Conservation (phyloP, 208 protist genomes). For the Kentomonas sorsogonicus region DNA sequence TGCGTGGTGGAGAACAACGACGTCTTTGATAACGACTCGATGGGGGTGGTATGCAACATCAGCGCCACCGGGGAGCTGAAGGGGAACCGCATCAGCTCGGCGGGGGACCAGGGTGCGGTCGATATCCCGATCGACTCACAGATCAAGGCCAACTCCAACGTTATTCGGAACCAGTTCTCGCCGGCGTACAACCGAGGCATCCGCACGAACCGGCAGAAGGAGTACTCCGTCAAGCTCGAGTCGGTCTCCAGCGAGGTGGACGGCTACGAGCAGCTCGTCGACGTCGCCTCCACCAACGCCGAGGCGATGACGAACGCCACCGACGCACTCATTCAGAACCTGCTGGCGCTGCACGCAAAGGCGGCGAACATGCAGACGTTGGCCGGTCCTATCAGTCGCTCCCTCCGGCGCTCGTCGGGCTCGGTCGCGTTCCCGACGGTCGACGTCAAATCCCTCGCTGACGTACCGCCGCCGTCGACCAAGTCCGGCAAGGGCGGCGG, state of each 20-base stretch:
- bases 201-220: constrained; percentile 41
- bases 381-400: not conserved
- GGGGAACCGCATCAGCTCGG: constrained; percentile 66
- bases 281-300: constrained; percentile 12
- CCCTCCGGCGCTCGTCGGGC: no score
- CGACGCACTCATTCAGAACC: no score
- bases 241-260: constrained; percentile 26
- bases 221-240: constrained; percentile 32
- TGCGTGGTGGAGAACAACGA: constrained; percentile 54
- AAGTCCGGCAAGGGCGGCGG: no score
- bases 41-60: constrained; percentile 37
- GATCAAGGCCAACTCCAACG: constrained; percentile 54
- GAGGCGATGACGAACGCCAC: constrained; percentile 5
- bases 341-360: constrained; percentile 18
- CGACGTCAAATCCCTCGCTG: no score
- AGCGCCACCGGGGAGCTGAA: constrained; percentile 48
- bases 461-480: no score
- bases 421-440: no score
- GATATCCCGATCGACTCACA: constrained; percentile 45
- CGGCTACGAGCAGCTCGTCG: constrained; percentile 13
- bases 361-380: constrained; percentile 13
- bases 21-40: constrained; percentile 72
- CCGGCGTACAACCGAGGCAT: constrained; percentile 65
- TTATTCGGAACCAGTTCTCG: constrained; percentile 85
- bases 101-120: constrained; percentile 49